Conservation (phyloP, 2,329 filamentous ascomycete genomes). For the Calonectria pauciramosa region DNA sequence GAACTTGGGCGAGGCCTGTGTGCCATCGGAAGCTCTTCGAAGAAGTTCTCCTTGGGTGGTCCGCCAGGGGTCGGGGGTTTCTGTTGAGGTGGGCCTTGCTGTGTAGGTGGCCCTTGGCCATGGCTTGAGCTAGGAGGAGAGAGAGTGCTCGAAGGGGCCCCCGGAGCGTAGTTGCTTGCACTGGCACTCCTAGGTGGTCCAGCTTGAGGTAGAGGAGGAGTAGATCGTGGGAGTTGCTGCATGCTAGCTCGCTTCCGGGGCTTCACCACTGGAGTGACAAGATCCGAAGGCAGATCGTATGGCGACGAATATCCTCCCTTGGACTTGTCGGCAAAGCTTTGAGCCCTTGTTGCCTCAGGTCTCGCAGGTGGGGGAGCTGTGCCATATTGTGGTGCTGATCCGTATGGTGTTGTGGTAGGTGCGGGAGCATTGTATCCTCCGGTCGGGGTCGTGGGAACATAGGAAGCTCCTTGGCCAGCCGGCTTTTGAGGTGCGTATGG, state of each 20-base stretch:
- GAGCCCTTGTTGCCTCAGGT: slow-evolving; percentile 69
- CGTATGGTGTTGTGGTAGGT: slow-evolving; percentile 39
- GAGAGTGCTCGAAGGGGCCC: slow-evolving; percentile 40
- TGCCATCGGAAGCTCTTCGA: slow-evolving; percentile 80
- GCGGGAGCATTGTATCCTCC: slow-evolving; percentile 42
- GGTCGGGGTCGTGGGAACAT: slow-evolving; percentile 38
- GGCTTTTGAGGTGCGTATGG: slow-evolving; percentile 45
- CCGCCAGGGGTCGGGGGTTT: slow-evolving; percentile 53
- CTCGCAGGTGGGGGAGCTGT: slow-evolving; percentile 51
- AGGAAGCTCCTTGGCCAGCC: slow-evolving; percentile 35
- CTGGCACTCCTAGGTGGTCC: slow-evolving; percentile 75
- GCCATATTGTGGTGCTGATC: slow-evolving; percentile 52
- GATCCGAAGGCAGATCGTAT: slow-evolving; percentile 93
- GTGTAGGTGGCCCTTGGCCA: slow-evolving; percentile 47
- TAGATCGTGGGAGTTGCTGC: slow-evolving; percentile 65
- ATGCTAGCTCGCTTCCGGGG: slow-evolving; percentile 75
- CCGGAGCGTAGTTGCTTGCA: slow-evolving; percentile 67
- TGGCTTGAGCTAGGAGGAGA: slow-evolving; percentile 54
- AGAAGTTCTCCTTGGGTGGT: slow-evolving; percentile 72
- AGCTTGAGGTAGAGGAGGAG: slow-evolving; percentile 56
- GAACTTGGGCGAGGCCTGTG: slow-evolving; percentile 73
- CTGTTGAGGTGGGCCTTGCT: slow-evolving; percentile 48
- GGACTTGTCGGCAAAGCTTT: slow-evolving; percentile 91
- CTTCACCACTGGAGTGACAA: slow-evolving; percentile 68
- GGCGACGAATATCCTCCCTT: slow-evolving; percentile 95